Percentiles rank a stretch among this genome's conserved stretches.
These are phyloP conservation scores for Sanghuangporus weigelae DNA, from an alignment of 1,284 basidiomycete species.

Conservation along the genomic window DNA sequence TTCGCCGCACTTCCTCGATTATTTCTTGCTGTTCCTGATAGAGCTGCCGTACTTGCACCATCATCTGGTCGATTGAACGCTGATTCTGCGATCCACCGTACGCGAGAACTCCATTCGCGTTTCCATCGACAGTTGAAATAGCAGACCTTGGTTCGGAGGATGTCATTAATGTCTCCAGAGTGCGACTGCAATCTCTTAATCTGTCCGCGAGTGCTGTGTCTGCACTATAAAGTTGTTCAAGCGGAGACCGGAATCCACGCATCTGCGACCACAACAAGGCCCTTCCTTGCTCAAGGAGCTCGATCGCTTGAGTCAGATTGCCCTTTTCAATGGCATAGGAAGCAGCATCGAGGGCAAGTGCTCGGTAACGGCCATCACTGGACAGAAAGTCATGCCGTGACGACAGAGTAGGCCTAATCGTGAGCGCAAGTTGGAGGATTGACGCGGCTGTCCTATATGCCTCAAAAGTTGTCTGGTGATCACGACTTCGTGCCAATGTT, in stretches of 20 bases:
- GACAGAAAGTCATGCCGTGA: neutral
- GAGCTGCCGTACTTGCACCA: neutral
- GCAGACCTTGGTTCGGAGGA: neutral
- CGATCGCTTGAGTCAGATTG: neutral
- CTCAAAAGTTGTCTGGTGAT: neutral
- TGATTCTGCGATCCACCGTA: neutral
- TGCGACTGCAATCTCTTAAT: neutral
- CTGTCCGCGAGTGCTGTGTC: neutral
- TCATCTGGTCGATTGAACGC: neutral
- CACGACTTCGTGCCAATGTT: neutral
- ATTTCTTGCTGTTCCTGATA: conserved; percentile 1
- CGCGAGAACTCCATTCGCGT: neutral
- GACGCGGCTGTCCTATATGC: neutral
- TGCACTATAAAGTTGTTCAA: neutral
- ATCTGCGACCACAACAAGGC: conserved; percentile 1
- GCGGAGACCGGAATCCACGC: neutral
- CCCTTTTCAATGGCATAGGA: neutral
- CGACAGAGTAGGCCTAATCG: neutral
- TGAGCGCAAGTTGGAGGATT: neutral
- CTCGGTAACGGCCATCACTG: neutral
- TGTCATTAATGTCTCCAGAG: neutral
- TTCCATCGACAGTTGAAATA: neutral
- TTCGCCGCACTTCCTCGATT: neutral
- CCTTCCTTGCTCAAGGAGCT: conserved; percentile 9
- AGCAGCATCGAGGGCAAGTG: neutral